phyloP scores from a whole-genome alignment of 805 yeast genomes.

The Kluyveromyces lactis region DNA sequence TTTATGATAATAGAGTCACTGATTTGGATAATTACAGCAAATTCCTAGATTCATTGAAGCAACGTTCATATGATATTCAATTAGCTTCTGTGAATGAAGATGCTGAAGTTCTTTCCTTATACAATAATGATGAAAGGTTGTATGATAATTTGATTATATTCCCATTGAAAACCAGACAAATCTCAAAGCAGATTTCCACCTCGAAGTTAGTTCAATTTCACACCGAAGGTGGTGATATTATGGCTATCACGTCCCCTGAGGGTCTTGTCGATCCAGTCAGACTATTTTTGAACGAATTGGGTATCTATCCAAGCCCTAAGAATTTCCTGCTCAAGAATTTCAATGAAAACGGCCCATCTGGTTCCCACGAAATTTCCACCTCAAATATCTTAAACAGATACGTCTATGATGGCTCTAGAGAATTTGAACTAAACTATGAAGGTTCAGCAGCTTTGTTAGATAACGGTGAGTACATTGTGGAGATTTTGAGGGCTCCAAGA shows the following conservation, averaged over 20 bases:
- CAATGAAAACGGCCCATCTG: slow-evolving; percentile 32
- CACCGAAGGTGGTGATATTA: slow-evolving; percentile 62
- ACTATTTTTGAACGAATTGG: slow-evolving; percentile 66
- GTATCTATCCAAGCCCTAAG: slow-evolving; percentile 76
- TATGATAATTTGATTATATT: slow-evolving; percentile 52
- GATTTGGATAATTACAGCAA: slow-evolving; percentile 20
- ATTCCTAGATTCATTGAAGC: slow-evolving; percentile 23
- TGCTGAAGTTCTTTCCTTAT: slow-evolving; percentile 12
- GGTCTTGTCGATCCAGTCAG: slow-evolving; percentile 55
- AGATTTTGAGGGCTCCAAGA: slow-evolving; percentile 57
- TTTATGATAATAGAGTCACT: slow-evolving; percentile 27
- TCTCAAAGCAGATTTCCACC: slow-evolving; percentile 35
- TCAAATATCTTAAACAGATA: slow-evolving; percentile 10
- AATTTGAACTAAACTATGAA: slow-evolving; percentile 23
- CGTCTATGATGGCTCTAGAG: slow-evolving; percentile 8
- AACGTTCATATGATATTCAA: slow-evolving; percentile 26
- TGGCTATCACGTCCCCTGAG: slow-evolving; percentile 48
- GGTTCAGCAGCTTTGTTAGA: slow-evolving; percentile 67
- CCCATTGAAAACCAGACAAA: slow-evolving; percentile 45
- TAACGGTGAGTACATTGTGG: slow-evolving; percentile 62
- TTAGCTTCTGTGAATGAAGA: slow-evolving; percentile 24
- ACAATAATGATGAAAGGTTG: slow-evolving; percentile 35
- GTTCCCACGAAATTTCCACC: slow-evolving; percentile 12
- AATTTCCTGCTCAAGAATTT: slow-evolving; percentile 58
- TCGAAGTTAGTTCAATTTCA: slow-evolving; percentile 51